These are phyloP conservation scores for Camelina hispida DNA, from an alignment of 345 rosid genomes.

Conservation along the genomic window DNA sequence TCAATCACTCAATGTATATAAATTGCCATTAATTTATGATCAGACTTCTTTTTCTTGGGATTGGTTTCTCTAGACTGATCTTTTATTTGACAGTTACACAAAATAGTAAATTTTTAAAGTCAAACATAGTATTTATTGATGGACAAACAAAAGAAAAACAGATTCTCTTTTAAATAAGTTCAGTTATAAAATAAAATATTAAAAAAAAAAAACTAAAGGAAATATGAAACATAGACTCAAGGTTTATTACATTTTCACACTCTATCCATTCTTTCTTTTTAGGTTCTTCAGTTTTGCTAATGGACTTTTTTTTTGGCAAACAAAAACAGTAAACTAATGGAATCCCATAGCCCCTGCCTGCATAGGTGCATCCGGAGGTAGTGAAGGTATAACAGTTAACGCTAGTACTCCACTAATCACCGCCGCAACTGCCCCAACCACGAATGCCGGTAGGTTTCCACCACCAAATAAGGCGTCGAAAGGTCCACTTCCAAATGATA, in stretches of 20 bases:
- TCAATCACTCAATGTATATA: too few species aligned
- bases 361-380: constrained; percentile 1
- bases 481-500: constrained; percentile 30
- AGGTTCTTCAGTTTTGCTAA: constrained; percentile 18
- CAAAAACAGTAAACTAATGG: constrained; percentile 5
- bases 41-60: not conserved
- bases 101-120: not conserved
- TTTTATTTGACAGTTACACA: not conserved
- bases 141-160: not conserved
- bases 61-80: not conserved
- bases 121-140: not conserved
- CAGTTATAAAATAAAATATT: not conserved
- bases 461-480: constrained; percentile 18
- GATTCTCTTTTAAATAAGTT: not conserved
- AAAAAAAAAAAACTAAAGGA: not conserved
- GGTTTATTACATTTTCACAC: constrained; percentile 9
- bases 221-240: constrained; percentile 22
- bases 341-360: constrained; percentile 15
- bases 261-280: not conserved
- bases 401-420: constrained; percentile 36
- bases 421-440: constrained; percentile 34
- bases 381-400: constrained; percentile 40
- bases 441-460: constrained; percentile 34
- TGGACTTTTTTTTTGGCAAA: not conserved
- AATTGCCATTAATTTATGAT: too few species aligned